Base-by-base conservation (phyloP, 352 stramenopile species). In the Globisporangium carolinianum region DNA sequence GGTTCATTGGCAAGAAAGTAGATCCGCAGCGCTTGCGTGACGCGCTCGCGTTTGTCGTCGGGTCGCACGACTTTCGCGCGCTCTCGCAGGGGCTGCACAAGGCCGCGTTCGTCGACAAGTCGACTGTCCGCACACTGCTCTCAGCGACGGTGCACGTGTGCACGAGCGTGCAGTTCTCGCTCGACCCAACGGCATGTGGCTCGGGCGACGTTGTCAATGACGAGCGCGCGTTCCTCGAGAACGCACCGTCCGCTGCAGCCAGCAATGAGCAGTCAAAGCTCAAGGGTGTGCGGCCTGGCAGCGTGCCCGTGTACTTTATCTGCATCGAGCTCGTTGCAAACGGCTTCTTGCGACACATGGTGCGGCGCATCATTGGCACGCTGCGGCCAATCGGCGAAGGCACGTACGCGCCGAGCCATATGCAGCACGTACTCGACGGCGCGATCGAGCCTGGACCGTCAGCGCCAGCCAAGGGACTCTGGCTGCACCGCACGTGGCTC, bases 341-440 rank as follows among this genome's bases (percentile, higher is more conserved):
- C 48, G 85, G 85, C 5, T 95, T 95, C 57, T 61, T 95, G n/a
- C 66, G 85, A 11, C 85, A 95, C 67, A 95, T 95, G 85, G 81
- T 95, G 61, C 81, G 85, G 9, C 81, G 85, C 5, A 95, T 95
- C 62, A 73, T 95, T 11, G 85, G 85, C 47, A 95, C 81, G 6
- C 53, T 89, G 45, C 79, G 85, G 8, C 80, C 73, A 5, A 91
- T 95, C 62, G 83, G 70, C n/a, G 83, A 93, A 72, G 83, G 85
- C 9, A 75, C 72, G 4, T 72, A 79, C 35, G 69, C 76, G 4
- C 67, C 76, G 4, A 72, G 39, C 12, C 71, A 67, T 53, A 87
- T 93, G 71, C 69, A 86, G 51, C 65, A 88, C n/a, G 79, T 95
- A 18, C 64, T 95, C 0, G 53, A 75, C 48, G 79, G 81, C 47